Evolutionary conservation across 2,329 filamentous ascomycete species (phyloP).

Genomic region (Volutella citrinella): DNA sequence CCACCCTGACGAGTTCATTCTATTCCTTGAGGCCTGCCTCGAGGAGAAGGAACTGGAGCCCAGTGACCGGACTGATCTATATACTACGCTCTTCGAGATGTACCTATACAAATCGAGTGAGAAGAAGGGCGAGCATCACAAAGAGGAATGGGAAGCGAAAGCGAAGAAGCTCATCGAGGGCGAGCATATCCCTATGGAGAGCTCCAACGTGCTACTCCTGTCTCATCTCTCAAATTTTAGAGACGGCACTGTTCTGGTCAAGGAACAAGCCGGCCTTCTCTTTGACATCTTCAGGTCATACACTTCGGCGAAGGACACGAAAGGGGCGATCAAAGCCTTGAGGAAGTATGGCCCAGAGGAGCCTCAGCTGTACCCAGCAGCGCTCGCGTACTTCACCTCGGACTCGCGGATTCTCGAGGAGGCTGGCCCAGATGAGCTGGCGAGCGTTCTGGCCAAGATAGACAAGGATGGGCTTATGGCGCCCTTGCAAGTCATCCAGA

Average conservation of each 20-base stretch:
- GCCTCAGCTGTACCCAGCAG: constrained; percentile 87
- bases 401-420: constrained; percentile 78
- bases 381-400: constrained; percentile 89
- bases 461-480: constrained; percentile 91
- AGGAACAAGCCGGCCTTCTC: constrained; percentile 86
- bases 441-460: constrained; percentile 77
- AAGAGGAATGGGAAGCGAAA: constrained; percentile 82
- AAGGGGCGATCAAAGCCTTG: constrained; percentile 83
- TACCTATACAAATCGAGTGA: constrained; percentile 86
- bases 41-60: constrained; percentile 67
- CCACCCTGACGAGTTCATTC: constrained; percentile 85
- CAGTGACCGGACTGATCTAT: constrained; percentile 78
- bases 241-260: constrained; percentile 87
- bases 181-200: constrained; percentile 81
- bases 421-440: constrained; percentile 77
- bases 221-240: constrained; percentile 89
- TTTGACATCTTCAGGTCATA: constrained; percentile 98
- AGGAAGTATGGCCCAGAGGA: constrained; percentile 90
- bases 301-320: constrained; percentile 86
- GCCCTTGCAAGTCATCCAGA: constrained; percentile 93
- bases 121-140: constrained; percentile 63
- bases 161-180: constrained; percentile 85
- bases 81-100: constrained; percentile 97
- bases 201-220: constrained; percentile 87
- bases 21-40: constrained; percentile 87